These are phyloP conservation scores for Kernera saxatilis DNA, from an alignment of 345 rosid genomes.

Conservation along the genomic window DNA sequence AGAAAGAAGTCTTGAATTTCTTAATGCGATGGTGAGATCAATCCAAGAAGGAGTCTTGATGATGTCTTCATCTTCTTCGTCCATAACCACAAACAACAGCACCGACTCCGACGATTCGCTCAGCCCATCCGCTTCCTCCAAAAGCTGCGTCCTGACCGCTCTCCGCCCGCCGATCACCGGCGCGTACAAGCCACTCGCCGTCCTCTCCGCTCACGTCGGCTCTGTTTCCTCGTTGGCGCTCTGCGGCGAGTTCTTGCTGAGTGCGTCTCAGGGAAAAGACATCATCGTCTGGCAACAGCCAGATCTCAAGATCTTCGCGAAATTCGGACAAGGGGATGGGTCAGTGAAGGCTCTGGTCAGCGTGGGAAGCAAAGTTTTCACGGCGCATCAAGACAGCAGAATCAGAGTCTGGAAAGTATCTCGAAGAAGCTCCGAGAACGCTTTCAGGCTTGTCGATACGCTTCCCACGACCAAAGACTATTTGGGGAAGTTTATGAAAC, in stretches of 20 bases:
- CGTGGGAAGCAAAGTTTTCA: slow-evolving; percentile 59
- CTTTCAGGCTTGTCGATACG: slow-evolving; percentile 67
- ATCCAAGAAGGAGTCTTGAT: slow-evolving; percentile 32
- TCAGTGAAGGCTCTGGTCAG: slow-evolving; percentile 79
- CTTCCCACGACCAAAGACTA: slow-evolving; percentile 84
- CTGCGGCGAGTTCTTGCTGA: slow-evolving; percentile 85
- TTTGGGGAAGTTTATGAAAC: slow-evolving; percentile 75
- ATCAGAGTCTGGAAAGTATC: slow-evolving; percentile 87
- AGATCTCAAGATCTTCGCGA: slow-evolving; percentile 74
- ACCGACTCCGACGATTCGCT: slow-evolving; percentile 56
- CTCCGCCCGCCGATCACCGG: slow-evolving; percentile 32
- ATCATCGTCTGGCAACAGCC: slow-evolving; percentile 99
- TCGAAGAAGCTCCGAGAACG: slow-evolving; percentile 57
- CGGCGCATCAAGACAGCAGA: slow-evolving; percentile 94
- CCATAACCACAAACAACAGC: slow-evolving; percentile 38
- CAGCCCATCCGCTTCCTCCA: slow-evolving; percentile 33
- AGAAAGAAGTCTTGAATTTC: background rate
- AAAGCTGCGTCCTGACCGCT: slow-evolving; percentile 36
- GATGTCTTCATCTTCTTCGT: slow-evolving; percentile 53
- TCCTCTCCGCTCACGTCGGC: slow-evolving; percentile 73
- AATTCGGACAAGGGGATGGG: slow-evolving; percentile 92
- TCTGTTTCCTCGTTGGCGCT: slow-evolving; percentile 80
- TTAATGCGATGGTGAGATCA: slow-evolving; percentile 10
- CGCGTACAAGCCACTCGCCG: slow-evolving; percentile 58
- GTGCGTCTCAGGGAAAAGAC: slow-evolving; percentile 92